Conservation (phyloP, 2,329 filamentous ascomycete genomes). For the Fusarium guadeloupense region DNA sequence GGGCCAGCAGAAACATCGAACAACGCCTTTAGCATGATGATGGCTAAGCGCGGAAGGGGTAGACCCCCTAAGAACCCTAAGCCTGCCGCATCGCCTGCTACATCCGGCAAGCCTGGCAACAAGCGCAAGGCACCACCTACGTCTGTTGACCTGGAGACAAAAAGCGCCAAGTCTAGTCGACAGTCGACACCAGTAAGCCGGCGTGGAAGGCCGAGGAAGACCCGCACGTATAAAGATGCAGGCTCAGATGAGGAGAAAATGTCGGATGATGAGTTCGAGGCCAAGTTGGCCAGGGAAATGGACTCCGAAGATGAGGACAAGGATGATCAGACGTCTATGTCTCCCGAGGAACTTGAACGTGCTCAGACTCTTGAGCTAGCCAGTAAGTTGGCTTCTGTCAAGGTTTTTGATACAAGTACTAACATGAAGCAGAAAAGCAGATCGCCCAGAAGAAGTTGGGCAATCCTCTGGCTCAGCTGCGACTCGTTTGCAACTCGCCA, state of each 20-base stretch:
- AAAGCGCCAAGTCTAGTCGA: slow-evolving; percentile 79
- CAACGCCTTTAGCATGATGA: slow-evolving; percentile 65
- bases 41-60: slow-evolving; percentile 53
- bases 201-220: slow-evolving; percentile 61
- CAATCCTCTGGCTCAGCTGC: slow-evolving; percentile 91
- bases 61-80: slow-evolving; percentile 42
- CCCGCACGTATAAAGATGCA: slow-evolving; percentile 60
- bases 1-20: slow-evolving; percentile 23
- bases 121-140: slow-evolving; percentile 50
- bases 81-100: slow-evolving; percentile 26
- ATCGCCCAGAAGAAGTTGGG: slow-evolving; percentile 92
- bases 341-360: slow-evolving; percentile 70
- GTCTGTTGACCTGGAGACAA: slow-evolving; percentile 55
- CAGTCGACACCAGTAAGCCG: slow-evolving; percentile 75
- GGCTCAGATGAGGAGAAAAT: slow-evolving; percentile 70
- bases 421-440: slow-evolving; percentile 70
- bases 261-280: slow-evolving; percentile 86
- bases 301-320: slow-evolving; percentile 53
- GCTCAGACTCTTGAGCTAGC: slow-evolving; percentile 78
- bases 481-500: slow-evolving; percentile 90
- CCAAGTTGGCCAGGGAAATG: slow-evolving; percentile 74
- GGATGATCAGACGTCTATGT: slow-evolving; percentile 42
- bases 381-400: slow-evolving; percentile 61
- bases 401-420: slow-evolving; percentile 34
- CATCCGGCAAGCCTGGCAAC: slow-evolving; percentile 24